A percentile compares a stretch with the other conserved stretches of the same genome.
These are phyloP conservation scores for Leptographium procerum DNA, from an alignment of 2,329 filamentous ascomycete genomes.

Conservation along the genomic window DNA sequence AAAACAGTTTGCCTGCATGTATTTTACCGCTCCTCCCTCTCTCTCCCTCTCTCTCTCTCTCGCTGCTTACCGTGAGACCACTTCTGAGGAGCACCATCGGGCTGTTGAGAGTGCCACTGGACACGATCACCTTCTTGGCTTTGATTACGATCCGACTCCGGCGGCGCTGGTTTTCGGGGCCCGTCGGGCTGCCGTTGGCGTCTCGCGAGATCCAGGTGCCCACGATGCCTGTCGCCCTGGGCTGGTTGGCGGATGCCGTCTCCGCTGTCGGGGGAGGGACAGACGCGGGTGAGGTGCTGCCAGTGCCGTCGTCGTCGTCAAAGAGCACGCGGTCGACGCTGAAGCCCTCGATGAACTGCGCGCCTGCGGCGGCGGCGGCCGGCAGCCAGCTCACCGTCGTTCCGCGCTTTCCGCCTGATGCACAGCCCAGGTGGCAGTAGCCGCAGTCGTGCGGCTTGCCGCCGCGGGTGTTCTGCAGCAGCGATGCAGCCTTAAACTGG, in stretches of 20 bases:
- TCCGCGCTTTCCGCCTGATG: conserved; percentile 64
- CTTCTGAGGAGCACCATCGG: conserved; percentile 68
- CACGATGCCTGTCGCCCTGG: conserved; percentile 41
- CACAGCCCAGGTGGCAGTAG: conserved; percentile 48
- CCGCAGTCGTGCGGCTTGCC: conserved; percentile 65
- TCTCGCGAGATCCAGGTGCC: conserved; percentile 69
- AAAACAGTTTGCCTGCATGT: no score
- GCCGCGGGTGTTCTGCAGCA: conserved; percentile 66
- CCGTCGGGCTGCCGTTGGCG: conserved; percentile 43
- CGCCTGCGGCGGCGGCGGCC: conserved; percentile 65
- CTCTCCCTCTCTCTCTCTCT: no score
- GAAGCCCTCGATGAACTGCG: conserved; percentile 76
- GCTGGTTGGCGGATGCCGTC: not conserved
- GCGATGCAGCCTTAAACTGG: conserved; percentile 56
- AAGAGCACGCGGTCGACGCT: conserved; percentile 61
- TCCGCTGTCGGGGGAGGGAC: no score
- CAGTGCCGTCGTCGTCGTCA: conserved; percentile 31
- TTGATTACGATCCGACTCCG: conserved; percentile 57
- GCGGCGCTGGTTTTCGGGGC: conserved; percentile 30
- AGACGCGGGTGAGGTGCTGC: not conserved
- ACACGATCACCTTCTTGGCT: conserved; percentile 72
- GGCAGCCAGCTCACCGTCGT: conserved; percentile 67
- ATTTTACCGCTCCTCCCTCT: no score
- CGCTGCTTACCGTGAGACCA: conserved; percentile 49
- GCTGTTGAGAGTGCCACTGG: conserved; percentile 63